Evolutionary conservation across 495 filamentous ascomycete genomes (phyloP), one percentile per base, ranked within the genome.

Genomic region (Talaromyces borbonicus): DNA sequence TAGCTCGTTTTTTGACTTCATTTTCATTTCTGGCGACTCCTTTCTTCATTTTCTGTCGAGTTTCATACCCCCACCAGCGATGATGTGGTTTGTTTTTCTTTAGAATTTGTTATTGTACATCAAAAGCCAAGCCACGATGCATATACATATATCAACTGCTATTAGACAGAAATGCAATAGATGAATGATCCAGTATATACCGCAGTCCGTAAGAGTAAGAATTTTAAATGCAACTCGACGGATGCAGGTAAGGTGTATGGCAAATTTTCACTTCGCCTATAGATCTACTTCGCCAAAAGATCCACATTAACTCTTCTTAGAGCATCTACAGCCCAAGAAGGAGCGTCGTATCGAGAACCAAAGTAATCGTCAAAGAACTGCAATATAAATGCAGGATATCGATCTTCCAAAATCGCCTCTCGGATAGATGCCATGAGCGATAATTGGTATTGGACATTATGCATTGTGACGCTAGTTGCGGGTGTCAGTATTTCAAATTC

Each of bases 381-480:
- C 50, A 67, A 79, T 41, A 96, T 49, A 56, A 94, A 97, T 4
- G 66, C 75, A 11, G 90, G 88, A 64, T 81, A 96, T 42, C 71
- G 61, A 59, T 93, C 88, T 39, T 84, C 84, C 8, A 95, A 59
- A 55, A 99, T 90, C 20, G 92, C 83, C 44, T 84, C 66, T 48
- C 88, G 73, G 1, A 78, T 80, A 32, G 70, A 64, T 9, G 69
- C 66, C 90, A 97, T 95, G 51, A 99, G 62, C 37, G 76, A 71
- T 22, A 99, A 72, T 51, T 94, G 76, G 56, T 90, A 93, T 58
- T 87, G 85, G 19, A 97, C 87, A 60, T 99, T 97, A 63, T 99
- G 92, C 52, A 95, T 83, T 0, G 88, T 93, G 26, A 98, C 66
- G n/a, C 73, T 77, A 42, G 19, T 18, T n/a, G n/a, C n/a, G n/a